phyloP scores from a whole-genome alignment of 495 filamentous ascomycete genomes.

The Sporormia fimetaria region DNA sequence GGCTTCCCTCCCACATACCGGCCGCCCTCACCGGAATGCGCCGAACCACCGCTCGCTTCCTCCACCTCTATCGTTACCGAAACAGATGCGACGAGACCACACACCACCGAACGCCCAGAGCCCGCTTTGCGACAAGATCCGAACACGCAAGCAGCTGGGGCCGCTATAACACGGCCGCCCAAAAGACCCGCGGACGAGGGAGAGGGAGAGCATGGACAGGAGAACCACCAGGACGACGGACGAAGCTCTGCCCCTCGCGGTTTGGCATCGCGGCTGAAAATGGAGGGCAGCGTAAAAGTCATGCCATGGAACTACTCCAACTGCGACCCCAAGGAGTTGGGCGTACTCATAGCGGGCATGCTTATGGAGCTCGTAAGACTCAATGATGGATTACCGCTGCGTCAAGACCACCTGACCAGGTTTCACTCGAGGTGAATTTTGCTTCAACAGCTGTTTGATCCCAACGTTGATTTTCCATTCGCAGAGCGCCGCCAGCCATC shows the following conservation, averaged over 20 bases:
- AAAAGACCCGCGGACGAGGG: too few relatives aligned
- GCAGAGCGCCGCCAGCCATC: constrained; percentile 79
- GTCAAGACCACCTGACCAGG: constrained; percentile 71
- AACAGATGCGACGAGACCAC: constrained; percentile 13
- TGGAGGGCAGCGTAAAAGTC: constrained; percentile 41
- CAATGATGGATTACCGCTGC: constrained; percentile 80
- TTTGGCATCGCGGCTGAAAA: constrained; percentile 24
- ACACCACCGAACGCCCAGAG: constrained; percentile 24
- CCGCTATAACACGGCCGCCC: not conserved
- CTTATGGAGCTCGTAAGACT: constrained; percentile 83
- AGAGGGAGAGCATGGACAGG: too few relatives aligned
- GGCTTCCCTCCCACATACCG: constrained; percentile 29
- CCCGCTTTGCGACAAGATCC: constrained; percentile 21
- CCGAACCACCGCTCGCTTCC: too few relatives aligned
- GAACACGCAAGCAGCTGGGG: constrained; percentile 7
- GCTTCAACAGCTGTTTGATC: not conserved
- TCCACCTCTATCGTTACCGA: too few relatives aligned
- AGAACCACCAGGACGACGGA: too few relatives aligned
- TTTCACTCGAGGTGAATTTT: constrained; percentile 75
- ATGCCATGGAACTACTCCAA: constrained; percentile 68
- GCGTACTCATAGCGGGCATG: constrained; percentile 87
- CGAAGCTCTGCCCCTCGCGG: not conserved
- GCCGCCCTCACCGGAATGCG: not conserved
- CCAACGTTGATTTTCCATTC: constrained; percentile 6
- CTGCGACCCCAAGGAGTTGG: constrained; percentile 71